Evolutionary conservation across 768 basidiomycete genomes (phyloP), one percentile per base, ranked within the genome.

Genomic region (Kwoniella sp.): DNA sequence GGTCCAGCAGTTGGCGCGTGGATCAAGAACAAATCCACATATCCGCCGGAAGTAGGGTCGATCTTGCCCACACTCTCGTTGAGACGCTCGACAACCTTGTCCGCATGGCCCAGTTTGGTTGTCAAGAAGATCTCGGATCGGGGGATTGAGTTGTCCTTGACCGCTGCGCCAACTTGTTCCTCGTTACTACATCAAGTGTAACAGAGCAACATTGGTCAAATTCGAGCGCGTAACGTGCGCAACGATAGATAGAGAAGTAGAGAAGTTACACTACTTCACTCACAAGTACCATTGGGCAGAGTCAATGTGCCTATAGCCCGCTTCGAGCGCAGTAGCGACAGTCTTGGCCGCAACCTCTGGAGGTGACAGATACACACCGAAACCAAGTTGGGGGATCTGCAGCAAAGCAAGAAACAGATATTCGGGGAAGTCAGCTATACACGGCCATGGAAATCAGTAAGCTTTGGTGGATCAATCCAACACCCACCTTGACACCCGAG

Each of bases 11-110:
- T 74, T 6, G 81, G 80, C 52, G 80, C 76, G 48, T 82, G 81
- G 26, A 82, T 78, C 25, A 82, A 65, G 67, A 80, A 78, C 30
- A 82, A 60, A 53, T 81, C 79, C 25, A 78, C 77, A 57, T 76
- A 76, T 10, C 73, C 72, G 17, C 64, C 61, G n/a, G 26, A 13
- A 1, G 44, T 33, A 2, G 74, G 72, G 53, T 72, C 69, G 17
- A 78, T 78, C 63, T 70, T 70, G 5, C 24, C 27, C 4, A 78
- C 71, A 48, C 68, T 68, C 54, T 76, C 74, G 17, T 70, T 50
- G 29, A 78, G 53, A 24, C 70, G 15, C 60, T 71, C 64, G 4
- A 29, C 40, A 30, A 69, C 57, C 29, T 55, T 51, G 27, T 72
- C 70, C 19, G 73, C 60, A 30, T 72, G 71, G 7, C 73, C 73